Base-by-base conservation (phyloP, 108 stramenopile species). In the Stephanodiscus triporus region DNA sequence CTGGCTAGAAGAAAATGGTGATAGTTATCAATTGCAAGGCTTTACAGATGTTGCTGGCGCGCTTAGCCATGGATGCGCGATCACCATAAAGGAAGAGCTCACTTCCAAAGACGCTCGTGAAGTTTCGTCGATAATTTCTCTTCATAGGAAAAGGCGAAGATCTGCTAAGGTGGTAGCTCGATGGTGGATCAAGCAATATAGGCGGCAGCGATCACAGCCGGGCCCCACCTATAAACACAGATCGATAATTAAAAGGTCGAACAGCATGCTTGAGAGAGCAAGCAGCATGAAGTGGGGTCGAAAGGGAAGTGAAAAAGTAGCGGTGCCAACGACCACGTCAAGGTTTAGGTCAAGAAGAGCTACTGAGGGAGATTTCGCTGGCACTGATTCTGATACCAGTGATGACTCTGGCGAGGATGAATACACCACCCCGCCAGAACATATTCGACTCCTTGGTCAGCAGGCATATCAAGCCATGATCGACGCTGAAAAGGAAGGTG, bases 21-120 rank as follows among this genome's bases (percentile, higher is more conserved):
- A 84, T 53, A 70, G 36, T 30, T 80, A 75, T 59, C 83, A 84
- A 42, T 42, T 84, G 16, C 79, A 80, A 69, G 82, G 78, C 48
- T 83, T 83, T 47, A 83, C 82, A 32, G 82, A 76, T 69, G 77
- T 83, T 43, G 42, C 77, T 37, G 82, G 82, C 16, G 68, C 66
- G 22, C 70, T 83, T n/a, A 83, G 66, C 45, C 82, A 83, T 67
- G 82, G 82, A n/a, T 48, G 74, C 48, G 77, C 82, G 9, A 78
- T 83, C 53, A 79, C 78, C 23, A 70, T 78, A 17, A 29, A 27
- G 32, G 82, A 83, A 60, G 78, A 79, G 61, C 53, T 83, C 48
- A 73, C 20, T 22, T 8, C 43, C 20, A 72, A 29, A 19, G 64
- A 79, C 42, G 77, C 73, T 26, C 40, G 13, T 11, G 58, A 56